Conservation (phyloP, 495 filamentous ascomycete genomes). For the Aspergillus steynii region DNA sequence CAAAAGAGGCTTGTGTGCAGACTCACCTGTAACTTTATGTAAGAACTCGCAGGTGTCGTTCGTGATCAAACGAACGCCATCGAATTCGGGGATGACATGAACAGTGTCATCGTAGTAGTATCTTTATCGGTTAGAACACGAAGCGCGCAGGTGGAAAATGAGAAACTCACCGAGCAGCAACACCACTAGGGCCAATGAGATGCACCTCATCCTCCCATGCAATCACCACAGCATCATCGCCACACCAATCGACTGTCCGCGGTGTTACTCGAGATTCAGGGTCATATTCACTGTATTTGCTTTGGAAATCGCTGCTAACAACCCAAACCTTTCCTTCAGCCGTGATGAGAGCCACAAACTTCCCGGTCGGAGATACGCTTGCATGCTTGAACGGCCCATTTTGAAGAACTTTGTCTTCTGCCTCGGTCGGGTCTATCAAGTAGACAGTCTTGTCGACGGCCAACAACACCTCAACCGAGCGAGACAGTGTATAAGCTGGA, state of each 20-base stretch:
- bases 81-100: conserved; percentile 84
- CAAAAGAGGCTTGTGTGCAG: background rate
- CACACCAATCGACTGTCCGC: conserved; percentile 91
- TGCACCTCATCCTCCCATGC: conserved; percentile 99
- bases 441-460: conserved; percentile 84
- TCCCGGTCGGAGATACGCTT: conserved; percentile 85
- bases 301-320: conserved; percentile 91
- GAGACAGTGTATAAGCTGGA: conserved; percentile 86
- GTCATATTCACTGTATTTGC: conserved; percentile 87
- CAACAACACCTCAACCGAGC: conserved; percentile 89
- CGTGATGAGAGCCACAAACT: conserved; percentile 83
- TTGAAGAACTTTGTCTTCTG: conserved; percentile 84
- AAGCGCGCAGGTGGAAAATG: background rate
- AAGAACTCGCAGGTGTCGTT: conserved; percentile 94
- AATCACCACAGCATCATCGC: conserved; percentile 89
- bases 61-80: conserved; percentile 84
- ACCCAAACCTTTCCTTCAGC: conserved; percentile 86
- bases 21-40: conserved; percentile 77
- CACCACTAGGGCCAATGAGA: conserved; percentile 81
- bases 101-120: conserved; percentile 91
- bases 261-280: conserved; percentile 82
- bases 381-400: conserved; percentile 92
- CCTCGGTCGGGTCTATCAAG: conserved; percentile 82
- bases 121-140: conserved; percentile 36
- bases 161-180: conserved; percentile 56